Conservation (phyloP, 495 filamentous ascomycete species). For the Letharia lupina region DNA sequence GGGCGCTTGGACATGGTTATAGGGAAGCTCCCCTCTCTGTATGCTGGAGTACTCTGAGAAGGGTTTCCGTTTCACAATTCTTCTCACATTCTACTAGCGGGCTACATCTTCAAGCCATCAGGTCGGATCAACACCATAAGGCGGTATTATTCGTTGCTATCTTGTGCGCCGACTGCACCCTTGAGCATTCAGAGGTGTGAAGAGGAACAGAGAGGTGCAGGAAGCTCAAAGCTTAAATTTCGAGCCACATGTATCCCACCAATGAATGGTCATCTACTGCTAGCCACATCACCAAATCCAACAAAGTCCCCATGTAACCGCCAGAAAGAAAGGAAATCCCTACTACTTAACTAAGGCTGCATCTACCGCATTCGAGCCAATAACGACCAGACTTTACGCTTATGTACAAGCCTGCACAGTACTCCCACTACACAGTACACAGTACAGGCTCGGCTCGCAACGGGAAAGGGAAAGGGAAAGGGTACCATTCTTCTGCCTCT, state of each 20-base stretch:
- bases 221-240: not conserved
- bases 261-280: not conserved
- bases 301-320: not conserved
- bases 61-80: slow-evolving; percentile 7
- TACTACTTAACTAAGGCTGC: not conserved
- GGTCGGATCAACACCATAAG: not conserved
- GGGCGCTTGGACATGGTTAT: slow-evolving; percentile 31
- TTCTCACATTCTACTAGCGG: slow-evolving; percentile 9
- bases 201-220: slow-evolving; percentile 1
- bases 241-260: not conserved
- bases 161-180: slow-evolving; percentile 1
- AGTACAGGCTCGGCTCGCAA: slow-evolving; percentile 4
- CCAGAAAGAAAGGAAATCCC: not conserved
- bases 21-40: not conserved
- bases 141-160: slow-evolving; percentile 8
- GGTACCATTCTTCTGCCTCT: not conserved
- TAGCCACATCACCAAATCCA: not conserved
- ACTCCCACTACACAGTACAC: too few relatives aligned
- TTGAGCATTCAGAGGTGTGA: not conserved
- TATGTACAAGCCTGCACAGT: not conserved
- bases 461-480: not conserved
- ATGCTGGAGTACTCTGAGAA: not conserved
- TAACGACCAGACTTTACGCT: not conserved
- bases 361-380: not conserved
- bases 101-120: slow-evolving; percentile 12